Evolutionary conservation across 1,284 basidiomycete species (phyloP), one percentile per base, ranked within the genome.

Genomic region (Cryptococcus amylolentus): DNA sequence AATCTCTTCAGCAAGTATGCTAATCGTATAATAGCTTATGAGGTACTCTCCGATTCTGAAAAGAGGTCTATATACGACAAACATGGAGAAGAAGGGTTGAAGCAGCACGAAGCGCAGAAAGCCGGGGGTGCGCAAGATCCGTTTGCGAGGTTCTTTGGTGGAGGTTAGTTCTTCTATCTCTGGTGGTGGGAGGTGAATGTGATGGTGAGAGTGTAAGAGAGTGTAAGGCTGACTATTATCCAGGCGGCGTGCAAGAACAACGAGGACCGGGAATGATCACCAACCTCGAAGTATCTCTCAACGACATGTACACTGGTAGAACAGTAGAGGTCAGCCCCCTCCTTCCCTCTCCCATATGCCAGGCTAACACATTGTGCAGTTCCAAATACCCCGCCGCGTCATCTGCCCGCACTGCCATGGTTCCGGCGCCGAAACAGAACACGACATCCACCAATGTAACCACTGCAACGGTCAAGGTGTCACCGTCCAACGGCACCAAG

Each of bases 331-430:
- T 49, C 31, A n/a, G 46, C 10, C 13, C 50, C 18, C 37, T 39
- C 39, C 13, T 5, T 41, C 13, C 5, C 6, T 3, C n/a, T 27
- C 20, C 23, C 37, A 31, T 49, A 20, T 10, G 23, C 27, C 7
- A 28, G 26, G 18, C 41, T 23, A 12, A n/a, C 23, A 47, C 3
- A 5, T 37, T 37, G 27, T 14, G 23, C 62, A 94, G 89, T 94
- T 96, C 77, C 86, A 87, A 79, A 83, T 95, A 68, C 88, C 86
- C 70, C 92, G 94, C 71, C 84, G 85, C 56, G 84, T 94, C 46
- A 85, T 97, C 31, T 96, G 93, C 71, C 89, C 94, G 72, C 88
- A 93, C 72, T 97, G 93, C 77, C 85, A 91, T 65, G 93, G 93
- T 6, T 86, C 88, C 3, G 93, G 93, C 27, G 93, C 94, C 1